Evolutionary conservation across 495 filamentous ascomycete species (phyloP).

Genomic region (Penicillium lividum): DNA sequence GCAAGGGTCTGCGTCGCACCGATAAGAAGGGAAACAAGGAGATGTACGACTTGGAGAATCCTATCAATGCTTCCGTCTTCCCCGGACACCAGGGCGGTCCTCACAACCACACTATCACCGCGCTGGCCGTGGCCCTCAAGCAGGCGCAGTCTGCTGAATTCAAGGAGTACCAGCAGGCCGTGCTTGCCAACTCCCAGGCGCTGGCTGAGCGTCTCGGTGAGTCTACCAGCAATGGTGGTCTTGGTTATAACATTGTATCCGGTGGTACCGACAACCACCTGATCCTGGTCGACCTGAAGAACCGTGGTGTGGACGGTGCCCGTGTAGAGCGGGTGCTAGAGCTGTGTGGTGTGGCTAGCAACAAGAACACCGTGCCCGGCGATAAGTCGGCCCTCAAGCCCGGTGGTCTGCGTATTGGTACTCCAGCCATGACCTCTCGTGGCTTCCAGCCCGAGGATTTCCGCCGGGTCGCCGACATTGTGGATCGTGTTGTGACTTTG

Average conservation of each 20-base stretch:
- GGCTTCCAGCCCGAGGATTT: constrained; percentile 90
- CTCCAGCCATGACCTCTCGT: constrained; percentile 95
- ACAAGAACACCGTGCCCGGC: constrained; percentile 98
- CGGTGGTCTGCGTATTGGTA: constrained; percentile 87
- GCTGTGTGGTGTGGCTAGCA: constrained; percentile 90
- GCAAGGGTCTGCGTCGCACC: constrained; percentile 81
- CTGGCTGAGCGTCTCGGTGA: constrained; percentile 73
- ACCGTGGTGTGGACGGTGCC: constrained; percentile 83
- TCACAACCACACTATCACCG: constrained; percentile 98
- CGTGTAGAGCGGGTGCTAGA: constrained; percentile 94
- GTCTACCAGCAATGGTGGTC: constrained; percentile 68
- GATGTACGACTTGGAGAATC: constrained; percentile 87
- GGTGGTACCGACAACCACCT: constrained; percentile 98
- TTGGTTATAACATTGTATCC: constrained; percentile 88
- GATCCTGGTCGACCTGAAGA: constrained; percentile 92
- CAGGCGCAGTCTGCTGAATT: constrained; percentile 92
- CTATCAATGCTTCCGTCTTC: constrained; percentile 96
- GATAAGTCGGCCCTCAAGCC: constrained; percentile 92
- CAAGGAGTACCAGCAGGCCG: constrained; percentile 81
- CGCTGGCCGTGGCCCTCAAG: constrained; percentile 87
- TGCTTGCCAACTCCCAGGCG: constrained; percentile 86
- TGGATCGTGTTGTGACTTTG: constrained; percentile 87
- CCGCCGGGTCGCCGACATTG: constrained; percentile 83
- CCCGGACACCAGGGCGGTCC: constrained; percentile 98
- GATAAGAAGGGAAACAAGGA: constrained; percentile 85